These are phyloP conservation scores for Zygosaccharomyces sapae DNA, from an alignment of 1,139 yeast genomes.

Conservation along the genomic window DNA sequence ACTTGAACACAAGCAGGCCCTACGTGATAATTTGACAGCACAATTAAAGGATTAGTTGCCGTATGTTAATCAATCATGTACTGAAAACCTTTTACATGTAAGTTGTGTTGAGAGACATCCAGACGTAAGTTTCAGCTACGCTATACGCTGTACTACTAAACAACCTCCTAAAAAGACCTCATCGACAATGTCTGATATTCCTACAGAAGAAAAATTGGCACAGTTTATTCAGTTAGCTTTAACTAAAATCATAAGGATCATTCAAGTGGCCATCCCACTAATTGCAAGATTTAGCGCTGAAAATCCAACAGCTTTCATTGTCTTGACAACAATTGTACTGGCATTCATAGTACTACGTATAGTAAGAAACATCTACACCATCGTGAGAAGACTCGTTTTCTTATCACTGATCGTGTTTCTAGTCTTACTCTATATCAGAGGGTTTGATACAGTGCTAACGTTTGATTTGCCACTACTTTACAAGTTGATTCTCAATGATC, in stretches of 20 bases:
- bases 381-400: slow-evolving; percentile 11
- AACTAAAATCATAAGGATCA: slow-evolving; percentile 15
- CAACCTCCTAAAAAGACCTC: too few species aligned
- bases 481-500: slow-evolving; percentile 12
- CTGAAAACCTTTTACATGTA: too few species aligned
- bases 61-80: too few species aligned
- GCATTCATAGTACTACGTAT: slow-evolving; percentile 14
- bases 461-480: slow-evolving; percentile 17
- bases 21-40: too few species aligned
- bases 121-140: too few species aligned
- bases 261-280: slow-evolving; percentile 16
- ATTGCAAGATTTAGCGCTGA: slow-evolving; percentile 16
- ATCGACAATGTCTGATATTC: slow-evolving; percentile 8
- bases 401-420: slow-evolving; percentile 7
- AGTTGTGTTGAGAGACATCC: too few species aligned
- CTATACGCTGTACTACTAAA: too few species aligned
- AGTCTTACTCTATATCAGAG: slow-evolving; percentile 16
- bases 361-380: slow-evolving; percentile 13
- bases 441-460: slow-evolving; percentile 15
- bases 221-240: slow-evolving; percentile 10
- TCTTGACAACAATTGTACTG: slow-evolving; percentile 7
- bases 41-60: too few species aligned
- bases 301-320: slow-evolving; percentile 17
- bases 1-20: too few species aligned
- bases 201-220: slow-evolving; percentile 13